Conservation (phyloP, 768 basidiomycete genomes). For the Mycena venus region DNA sequence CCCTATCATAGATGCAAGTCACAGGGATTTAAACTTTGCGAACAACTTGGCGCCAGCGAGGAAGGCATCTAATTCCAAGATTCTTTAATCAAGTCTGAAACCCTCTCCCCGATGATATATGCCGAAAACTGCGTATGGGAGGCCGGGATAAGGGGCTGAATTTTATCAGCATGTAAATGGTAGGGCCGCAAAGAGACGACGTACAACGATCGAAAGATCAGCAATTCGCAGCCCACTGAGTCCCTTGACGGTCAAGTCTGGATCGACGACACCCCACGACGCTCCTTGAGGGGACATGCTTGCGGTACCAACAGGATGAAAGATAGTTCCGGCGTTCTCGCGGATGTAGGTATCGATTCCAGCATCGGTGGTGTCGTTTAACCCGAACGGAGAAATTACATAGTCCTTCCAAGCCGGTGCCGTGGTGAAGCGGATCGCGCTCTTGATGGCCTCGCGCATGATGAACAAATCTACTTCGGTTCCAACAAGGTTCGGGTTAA, state of each 20-base stretch:
- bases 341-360: conserved; percentile 43
- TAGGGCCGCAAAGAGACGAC: neutral
- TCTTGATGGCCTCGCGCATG: conserved; percentile 37
- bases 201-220: conserved; percentile 50
- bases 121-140: too few relatives aligned
- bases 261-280: conserved; percentile 44
- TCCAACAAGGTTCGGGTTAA: conserved; percentile 60
- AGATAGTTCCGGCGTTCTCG: conserved; percentile 36
- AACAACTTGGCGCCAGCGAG: too few relatives aligned
- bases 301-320: conserved; percentile 48
- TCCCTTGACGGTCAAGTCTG: too few relatives aligned
- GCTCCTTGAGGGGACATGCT: conserved; percentile 45
- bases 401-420: conserved; percentile 38
- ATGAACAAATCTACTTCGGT: conserved; percentile 37
- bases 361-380: conserved; percentile 40
- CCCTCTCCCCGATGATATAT: too few relatives aligned
- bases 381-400: conserved; percentile 24
- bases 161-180: too few relatives aligned
- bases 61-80: too few relatives aligned
- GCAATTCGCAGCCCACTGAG: conserved; percentile 50
- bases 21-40: too few relatives aligned
- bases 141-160: too few relatives aligned
- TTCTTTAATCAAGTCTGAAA: too few relatives aligned
- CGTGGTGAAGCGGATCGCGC: conserved; percentile 32
- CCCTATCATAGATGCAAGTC: too few relatives aligned